Evolutionary conservation across 768 basidiomycete species (phyloP).

Genomic region (Termitomyces titanicus): DNA sequence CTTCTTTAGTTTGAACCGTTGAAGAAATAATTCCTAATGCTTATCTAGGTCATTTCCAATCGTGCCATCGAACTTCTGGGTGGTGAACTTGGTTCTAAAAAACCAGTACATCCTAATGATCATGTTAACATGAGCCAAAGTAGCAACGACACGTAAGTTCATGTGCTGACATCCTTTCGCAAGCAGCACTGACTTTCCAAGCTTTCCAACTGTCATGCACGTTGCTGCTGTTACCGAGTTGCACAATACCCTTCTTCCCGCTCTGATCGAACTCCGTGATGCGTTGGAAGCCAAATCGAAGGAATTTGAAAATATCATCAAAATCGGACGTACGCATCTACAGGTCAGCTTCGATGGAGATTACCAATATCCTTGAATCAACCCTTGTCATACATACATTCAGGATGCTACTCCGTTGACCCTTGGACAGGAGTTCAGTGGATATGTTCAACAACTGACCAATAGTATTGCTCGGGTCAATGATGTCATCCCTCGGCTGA

Average conservation of each 20-base stretch:
- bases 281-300: slow-evolving; percentile 81
- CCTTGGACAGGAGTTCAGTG: slow-evolving; percentile 97
- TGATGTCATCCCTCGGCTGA: slow-evolving; percentile 79
- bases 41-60: slow-evolving; percentile 86
- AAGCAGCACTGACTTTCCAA: slow-evolving; percentile 25
- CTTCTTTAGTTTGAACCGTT: neutral
- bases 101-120: slow-evolving; percentile 97
- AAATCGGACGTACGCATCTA: slow-evolving; percentile 97
- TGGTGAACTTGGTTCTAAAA: slow-evolving; percentile 93
- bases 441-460: slow-evolving; percentile 92
- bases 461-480: slow-evolving; percentile 88
- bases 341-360: slow-evolving; percentile 43
- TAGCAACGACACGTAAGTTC: slow-evolving; percentile 91
- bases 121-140: slow-evolving; percentile 99
- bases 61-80: slow-evolving; percentile 96
- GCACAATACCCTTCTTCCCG: slow-evolving; percentile 74
- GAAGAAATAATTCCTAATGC: neutral
- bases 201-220: slow-evolving; percentile 99
- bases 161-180: neutral
- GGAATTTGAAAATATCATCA: slow-evolving; percentile 88
- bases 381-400: neutral
- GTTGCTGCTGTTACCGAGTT: slow-evolving; percentile 93
- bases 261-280: slow-evolving; percentile 77
- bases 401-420: slow-evolving; percentile 97
- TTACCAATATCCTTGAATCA: neutral